Evolutionary conservation across 2,329 filamentous ascomycete genomes (phyloP).

Genomic region (Cercospora sp.): DNA sequence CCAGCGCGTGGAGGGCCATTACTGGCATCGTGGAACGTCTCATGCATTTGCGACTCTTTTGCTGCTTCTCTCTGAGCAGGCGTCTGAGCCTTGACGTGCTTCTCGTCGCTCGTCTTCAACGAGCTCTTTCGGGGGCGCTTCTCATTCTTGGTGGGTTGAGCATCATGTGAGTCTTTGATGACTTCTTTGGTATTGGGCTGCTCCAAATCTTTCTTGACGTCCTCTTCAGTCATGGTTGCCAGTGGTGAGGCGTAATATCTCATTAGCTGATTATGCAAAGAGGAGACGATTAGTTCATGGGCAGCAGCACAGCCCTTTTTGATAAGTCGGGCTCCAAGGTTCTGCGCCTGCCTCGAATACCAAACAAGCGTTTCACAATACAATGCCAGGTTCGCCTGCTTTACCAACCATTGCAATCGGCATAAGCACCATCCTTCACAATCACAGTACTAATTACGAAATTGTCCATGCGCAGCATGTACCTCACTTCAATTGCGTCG

Average conservation of each 20-base stretch:
- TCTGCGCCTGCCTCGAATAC: constrained; percentile 8
- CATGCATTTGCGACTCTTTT: constrained; percentile 14
- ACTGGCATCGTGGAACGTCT: constrained; percentile 13
- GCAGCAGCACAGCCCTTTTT: constrained; percentile 9
- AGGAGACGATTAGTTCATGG: not conserved
- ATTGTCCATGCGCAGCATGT: not conserved
- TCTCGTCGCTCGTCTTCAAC: constrained; percentile 3
- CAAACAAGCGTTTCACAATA: constrained; percentile 11
- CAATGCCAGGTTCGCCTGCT: constrained; percentile 8
- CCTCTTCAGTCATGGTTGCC: constrained; percentile 13
- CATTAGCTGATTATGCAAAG: not conserved
- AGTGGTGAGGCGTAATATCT: constrained; percentile 4
- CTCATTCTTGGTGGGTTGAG: constrained; percentile 9
- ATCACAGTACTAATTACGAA: not conserved
- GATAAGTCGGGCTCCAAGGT: constrained; percentile 7
- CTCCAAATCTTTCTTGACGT: not conserved
- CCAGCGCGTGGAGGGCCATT: not conserved
- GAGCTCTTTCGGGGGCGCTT: constrained; percentile 2
- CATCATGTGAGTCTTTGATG: not conserved
- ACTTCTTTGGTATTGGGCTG: not conserved
- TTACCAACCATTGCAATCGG: constrained; percentile 6
- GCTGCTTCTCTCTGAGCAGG: constrained; percentile 13
- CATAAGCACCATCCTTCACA: not conserved
- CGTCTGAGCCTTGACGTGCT: not conserved
- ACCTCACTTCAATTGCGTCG: not conserved